Conservation (phyloP, 2,329 filamentous ascomycete genomes). For the Nannizziopsis barbatae region DNA sequence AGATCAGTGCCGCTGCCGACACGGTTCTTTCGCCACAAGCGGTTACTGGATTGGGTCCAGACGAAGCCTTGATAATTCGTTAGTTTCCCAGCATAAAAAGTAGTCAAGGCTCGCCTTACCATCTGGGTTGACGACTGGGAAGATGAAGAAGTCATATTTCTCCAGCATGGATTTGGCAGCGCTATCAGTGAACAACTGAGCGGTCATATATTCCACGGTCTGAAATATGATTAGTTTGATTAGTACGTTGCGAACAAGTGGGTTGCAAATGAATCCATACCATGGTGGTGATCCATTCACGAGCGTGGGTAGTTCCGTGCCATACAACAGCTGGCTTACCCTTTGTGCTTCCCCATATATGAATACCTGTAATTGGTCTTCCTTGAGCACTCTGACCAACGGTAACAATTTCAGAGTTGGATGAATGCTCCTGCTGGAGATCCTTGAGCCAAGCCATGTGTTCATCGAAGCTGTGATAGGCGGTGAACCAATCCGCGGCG, state of each 20-base stretch:
- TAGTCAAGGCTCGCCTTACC: conserved; percentile 26
- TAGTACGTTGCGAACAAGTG: not conserved
- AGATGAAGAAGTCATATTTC: conserved; percentile 55
- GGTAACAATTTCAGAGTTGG: conserved; percentile 41
- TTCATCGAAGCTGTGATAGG: conserved; percentile 45
- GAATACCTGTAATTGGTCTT: conserved; percentile 38
- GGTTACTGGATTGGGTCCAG: conserved; percentile 46
- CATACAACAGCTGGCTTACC: conserved; percentile 46
- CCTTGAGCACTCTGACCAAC: conserved; percentile 41
- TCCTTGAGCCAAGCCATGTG: conserved; percentile 42
- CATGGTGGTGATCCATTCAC: conserved; percentile 51
- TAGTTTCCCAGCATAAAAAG: not conserved
- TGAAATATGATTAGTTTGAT: not conserved
- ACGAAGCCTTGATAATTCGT: conserved; percentile 40
- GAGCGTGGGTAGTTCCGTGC: conserved; percentile 49
- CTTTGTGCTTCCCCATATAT: conserved; percentile 41
- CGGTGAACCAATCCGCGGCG: conserved; percentile 40
- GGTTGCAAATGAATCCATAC: conserved; percentile 21
- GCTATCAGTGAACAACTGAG: conserved; percentile 37
- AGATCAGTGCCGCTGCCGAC: conserved; percentile 43
- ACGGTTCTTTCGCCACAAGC: conserved; percentile 54
- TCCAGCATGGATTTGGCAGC: conserved; percentile 41
- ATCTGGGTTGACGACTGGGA: conserved; percentile 53
- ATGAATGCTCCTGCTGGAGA: conserved; percentile 37
- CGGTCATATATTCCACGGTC: conserved; percentile 41